Conservation (phyloP, 2,329 filamentous ascomycete genomes). For the Alternaria triticina region DNA sequence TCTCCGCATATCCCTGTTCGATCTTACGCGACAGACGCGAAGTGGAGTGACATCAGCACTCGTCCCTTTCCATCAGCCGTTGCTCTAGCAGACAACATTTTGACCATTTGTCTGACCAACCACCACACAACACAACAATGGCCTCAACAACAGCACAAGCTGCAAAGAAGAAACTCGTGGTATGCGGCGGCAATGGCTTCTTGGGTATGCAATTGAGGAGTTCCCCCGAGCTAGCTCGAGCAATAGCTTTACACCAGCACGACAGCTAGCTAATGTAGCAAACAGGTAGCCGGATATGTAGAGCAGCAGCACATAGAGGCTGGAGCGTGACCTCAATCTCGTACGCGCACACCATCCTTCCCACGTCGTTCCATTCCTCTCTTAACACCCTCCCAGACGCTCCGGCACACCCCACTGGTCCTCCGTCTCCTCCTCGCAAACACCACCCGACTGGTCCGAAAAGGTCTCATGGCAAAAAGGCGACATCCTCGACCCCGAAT, state of each 20-base stretch:
- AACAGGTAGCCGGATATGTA: constrained; percentile 80
- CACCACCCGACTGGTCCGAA: constrained; percentile 79
- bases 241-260: background rate
- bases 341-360: constrained; percentile 54
- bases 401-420: constrained; percentile 90
- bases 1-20: constrained; percentile 30
- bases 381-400: constrained; percentile 63
- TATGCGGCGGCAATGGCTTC: constrained; percentile 94
- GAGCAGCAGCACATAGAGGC: constrained; percentile 80
- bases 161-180: constrained; percentile 78
- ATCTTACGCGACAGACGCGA: constrained; percentile 26
- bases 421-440: constrained; percentile 72
- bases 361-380: no score
- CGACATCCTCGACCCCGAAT: constrained; percentile 82
- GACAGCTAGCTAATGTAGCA: background rate
- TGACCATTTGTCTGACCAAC: background rate
- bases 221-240: background rate
- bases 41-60: constrained; percentile 47
- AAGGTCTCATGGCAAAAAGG: constrained; percentile 86
- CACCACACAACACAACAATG: constrained; percentile 48
- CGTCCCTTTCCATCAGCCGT: constrained; percentile 10
- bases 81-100: background rate
- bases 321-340: constrained; percentile 95
- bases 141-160: constrained; percentile 61
- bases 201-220: constrained; percentile 62